Evolutionary conservation across 2,329 filamentous ascomycete genomes (phyloP), one percentile per base, ranked within the genome.

Genomic region (Amylocarpus encephaloides): DNA sequence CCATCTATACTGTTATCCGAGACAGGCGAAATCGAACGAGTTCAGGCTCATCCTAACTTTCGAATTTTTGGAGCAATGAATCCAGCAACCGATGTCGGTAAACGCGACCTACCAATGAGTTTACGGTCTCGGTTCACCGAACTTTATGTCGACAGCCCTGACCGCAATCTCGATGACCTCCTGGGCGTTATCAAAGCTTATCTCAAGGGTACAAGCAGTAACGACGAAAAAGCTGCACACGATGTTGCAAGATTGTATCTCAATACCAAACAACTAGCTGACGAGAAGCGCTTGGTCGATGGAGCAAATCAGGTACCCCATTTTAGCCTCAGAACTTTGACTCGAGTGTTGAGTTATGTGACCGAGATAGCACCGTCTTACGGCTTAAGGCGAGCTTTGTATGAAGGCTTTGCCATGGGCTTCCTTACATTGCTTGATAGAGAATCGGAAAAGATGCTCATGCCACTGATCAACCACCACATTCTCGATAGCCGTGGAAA

Each of bases 41-140:
- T 98, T 33, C 78, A 84, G 53, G 93, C 91, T 0, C 92, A 98
- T 67, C 85, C 89, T 0, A 83, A 95, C 57, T 98, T 99, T 67
- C 83, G 93, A 35, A 87, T 99, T 12, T 98, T 99, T 64, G 94
- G 88, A 46, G 93, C 94, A 26, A 99, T 99, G 93, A 99, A 99
- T 64, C 93, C 93, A 29, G 93, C 93, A 5, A 98, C 93, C 2
- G 93, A 99, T 71, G 83, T 96, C 49, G 93, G 94, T 53, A 99
- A 98, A 70, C 85, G 92, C 49, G 93, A 98, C 67, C 73, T 99
- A 13, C 90, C 92, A 0, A 82, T 88, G 48, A 91, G 92, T 1
- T 81, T 97, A 39, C 79, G 92, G 49, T 95, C 91, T 7, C 81
- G 91, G 43, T 99, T 99, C 64, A 97, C 93, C 0, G 93, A 99